phyloP scores from a whole-genome alignment of 2,329 filamentous ascomycete species.

The Zalaria obscura region DNA sequence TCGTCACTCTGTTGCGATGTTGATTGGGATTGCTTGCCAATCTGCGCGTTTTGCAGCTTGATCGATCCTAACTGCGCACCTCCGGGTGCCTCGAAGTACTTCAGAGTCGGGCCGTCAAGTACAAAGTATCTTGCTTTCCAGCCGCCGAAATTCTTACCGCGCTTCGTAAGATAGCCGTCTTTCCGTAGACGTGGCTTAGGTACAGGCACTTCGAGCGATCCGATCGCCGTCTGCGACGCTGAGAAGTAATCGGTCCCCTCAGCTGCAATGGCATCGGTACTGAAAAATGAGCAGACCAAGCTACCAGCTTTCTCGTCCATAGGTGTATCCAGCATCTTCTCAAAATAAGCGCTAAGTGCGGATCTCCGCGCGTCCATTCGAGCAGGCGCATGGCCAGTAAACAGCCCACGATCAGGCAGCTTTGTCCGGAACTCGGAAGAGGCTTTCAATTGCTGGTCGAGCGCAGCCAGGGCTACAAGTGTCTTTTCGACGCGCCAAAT shows the following conservation, averaged over 20 bases:
- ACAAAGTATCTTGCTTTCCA: constrained; percentile 82
- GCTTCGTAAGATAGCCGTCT: constrained; percentile 88
- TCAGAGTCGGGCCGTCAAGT: constrained; percentile 56
- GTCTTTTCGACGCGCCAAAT: constrained; percentile 95
- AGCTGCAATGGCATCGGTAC: constrained; percentile 46
- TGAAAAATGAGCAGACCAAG: constrained; percentile 79
- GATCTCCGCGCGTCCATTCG: constrained; percentile 77
- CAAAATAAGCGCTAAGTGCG: constrained; percentile 74
- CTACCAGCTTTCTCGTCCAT: constrained; percentile 65
- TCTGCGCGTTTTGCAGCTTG: constrained; percentile 79
- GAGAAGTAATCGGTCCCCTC: constrained; percentile 35
- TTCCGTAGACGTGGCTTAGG: constrained; percentile 56
- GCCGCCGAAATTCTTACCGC: constrained; percentile 95
- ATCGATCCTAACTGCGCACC: constrained; percentile 87
- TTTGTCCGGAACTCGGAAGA: constrained; percentile 57
- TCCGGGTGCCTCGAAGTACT: constrained; percentile 84
- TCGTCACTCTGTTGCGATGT: constrained; percentile 48
- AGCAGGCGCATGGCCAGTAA: constrained; percentile 83
- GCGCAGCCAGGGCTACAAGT: constrained; percentile 59
- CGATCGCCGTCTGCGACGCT: constrained; percentile 12
- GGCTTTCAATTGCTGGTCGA: constrained; percentile 71
- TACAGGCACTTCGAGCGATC: constrained; percentile 23
- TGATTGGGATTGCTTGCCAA: constrained; percentile 74
- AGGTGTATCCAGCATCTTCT: constrained; percentile 67
- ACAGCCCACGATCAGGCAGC: constrained; percentile 73